Conservation (phyloP, 1,284 basidiomycete species). For the Austropuccinia psidii region DNA sequence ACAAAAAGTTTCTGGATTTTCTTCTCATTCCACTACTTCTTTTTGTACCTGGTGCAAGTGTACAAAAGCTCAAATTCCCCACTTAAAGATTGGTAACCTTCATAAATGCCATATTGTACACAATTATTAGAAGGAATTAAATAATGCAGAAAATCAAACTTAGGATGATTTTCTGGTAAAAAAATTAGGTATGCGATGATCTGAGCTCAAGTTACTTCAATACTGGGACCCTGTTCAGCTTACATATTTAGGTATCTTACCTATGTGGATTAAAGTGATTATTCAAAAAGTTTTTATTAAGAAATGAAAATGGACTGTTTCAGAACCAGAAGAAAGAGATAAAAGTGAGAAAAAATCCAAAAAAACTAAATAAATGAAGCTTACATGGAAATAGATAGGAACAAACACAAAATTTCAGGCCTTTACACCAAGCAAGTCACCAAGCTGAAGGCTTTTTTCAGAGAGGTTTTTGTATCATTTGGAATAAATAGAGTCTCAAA, state of each 20-base stretch:
- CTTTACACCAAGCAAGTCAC: too few relatives aligned
- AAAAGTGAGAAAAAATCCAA: too few relatives aligned
- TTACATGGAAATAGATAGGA: too few relatives aligned
- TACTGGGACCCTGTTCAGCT: constrained; percentile 7
- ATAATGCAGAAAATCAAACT: neutral
- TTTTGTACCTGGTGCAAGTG: constrained; percentile 20
- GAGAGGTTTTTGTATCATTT: too few relatives aligned
- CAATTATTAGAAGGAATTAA: neutral
- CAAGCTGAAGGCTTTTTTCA: too few relatives aligned
- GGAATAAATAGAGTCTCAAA: neutral
- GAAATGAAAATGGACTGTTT: too few relatives aligned
- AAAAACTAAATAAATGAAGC: too few relatives aligned
- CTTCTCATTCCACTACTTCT: neutral
- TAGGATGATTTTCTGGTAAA: neutral
- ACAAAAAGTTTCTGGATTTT: constrained; percentile 8
- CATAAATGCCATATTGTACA: neutral
- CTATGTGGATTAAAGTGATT: constrained; percentile 16
- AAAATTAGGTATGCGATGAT: neutral
- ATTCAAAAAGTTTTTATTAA: neutral
- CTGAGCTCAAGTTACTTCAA: constrained; percentile 2
- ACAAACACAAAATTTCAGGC: too few relatives aligned
- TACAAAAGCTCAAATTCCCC: too few relatives aligned
- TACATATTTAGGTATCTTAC: constrained; percentile 1
- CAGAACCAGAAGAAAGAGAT: too few relatives aligned
- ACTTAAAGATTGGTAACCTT: too few relatives aligned